These are phyloP conservation scores for Bipolaris sorokiniana DNA, from an alignment of 2,329 filamentous ascomycete genomes.

Conservation along the genomic window DNA sequence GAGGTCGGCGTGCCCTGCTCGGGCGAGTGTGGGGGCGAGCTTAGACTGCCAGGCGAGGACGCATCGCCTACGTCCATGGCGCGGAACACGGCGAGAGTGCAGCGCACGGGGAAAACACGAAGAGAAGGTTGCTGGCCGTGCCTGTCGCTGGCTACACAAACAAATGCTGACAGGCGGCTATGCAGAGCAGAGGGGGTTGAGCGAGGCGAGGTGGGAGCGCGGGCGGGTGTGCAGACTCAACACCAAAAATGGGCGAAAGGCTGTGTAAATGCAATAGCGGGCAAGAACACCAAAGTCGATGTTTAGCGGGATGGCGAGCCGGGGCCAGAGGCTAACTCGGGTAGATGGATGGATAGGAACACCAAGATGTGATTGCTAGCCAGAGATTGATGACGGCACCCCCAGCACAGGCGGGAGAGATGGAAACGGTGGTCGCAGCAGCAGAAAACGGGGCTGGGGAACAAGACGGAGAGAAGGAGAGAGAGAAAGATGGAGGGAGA, in stretches of 20 bases:
- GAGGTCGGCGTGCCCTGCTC: conserved; percentile 43
- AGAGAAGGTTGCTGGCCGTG: background rate
- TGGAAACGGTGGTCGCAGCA: conserved; percentile 27
- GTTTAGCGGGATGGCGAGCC: conserved; percentile 32
- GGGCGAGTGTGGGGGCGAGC: conserved; percentile 49
- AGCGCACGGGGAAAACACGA: background rate
- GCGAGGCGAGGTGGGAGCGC: conserved; percentile 11
- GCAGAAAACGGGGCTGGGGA: conserved; percentile 24
- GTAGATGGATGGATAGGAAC: conserved; percentile 39
- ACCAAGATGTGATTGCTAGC: conserved; percentile 31
- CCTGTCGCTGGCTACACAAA: conserved; percentile 2
- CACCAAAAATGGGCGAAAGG: conserved; percentile 40
- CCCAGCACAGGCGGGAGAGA: conserved; percentile 28
- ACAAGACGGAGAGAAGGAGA: conserved; percentile 22
- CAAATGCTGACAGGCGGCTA: background rate
- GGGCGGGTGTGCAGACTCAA: conserved; percentile 37
- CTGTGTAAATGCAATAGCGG: conserved; percentile 32
- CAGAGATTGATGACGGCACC: conserved; percentile 39
- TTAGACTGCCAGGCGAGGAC: conserved; percentile 46
- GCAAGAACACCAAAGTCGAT: conserved; percentile 44
- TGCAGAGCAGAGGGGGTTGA: conserved; percentile 3
- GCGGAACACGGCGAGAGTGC: conserved; percentile 22
- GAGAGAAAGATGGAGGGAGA: conserved; percentile 27
- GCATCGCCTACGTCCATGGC: conserved; percentile 44
- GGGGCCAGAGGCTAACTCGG: conserved; percentile 20